Percentiles rank a stretch among this genome's conserved stretches.
Conservation (phyloP, 2,329 filamentous ascomycete species). For the Scedosporium boydii region DNA sequence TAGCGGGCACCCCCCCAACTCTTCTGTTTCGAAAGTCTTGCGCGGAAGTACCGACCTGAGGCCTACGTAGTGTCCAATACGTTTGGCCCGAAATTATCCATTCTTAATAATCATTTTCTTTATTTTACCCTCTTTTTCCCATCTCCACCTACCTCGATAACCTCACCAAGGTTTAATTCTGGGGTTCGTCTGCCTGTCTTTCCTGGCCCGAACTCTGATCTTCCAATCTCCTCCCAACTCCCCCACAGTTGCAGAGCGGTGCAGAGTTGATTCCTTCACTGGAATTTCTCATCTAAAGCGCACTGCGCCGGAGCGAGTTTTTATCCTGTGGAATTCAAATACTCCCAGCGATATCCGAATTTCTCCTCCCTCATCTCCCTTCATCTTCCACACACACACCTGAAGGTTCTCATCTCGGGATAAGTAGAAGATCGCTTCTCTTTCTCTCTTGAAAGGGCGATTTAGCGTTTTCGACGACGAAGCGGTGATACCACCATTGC, state of each 20-base stretch:
- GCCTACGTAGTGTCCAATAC: constrained; percentile 40
- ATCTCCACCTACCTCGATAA: constrained; percentile 7
- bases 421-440: neutral
- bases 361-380: constrained; percentile 1
- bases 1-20: constrained; percentile 38
- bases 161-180: constrained; percentile 14
- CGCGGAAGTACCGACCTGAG: constrained; percentile 48
- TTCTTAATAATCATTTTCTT: constrained; percentile 16
- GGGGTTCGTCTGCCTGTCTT: neutral
- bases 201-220: neutral
- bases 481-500: constrained; percentile 4
- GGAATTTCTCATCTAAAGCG: neutral
- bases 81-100: constrained; percentile 27
- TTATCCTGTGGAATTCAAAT: neutral
- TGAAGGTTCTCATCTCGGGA: neutral
- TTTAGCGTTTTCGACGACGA: constrained; percentile 1
- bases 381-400: neutral
- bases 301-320: constrained; percentile 6
- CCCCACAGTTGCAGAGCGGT: neutral
- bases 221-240: neutral
- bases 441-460: neutral
- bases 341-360: neutral
- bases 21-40: constrained; percentile 37
- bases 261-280: constrained; percentile 7
- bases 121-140: constrained; percentile 20